These are phyloP conservation scores for Pseudoneurospora amorphoporcata DNA, from an alignment of 495 filamentous ascomycete species.

Conservation along the genomic window DNA sequence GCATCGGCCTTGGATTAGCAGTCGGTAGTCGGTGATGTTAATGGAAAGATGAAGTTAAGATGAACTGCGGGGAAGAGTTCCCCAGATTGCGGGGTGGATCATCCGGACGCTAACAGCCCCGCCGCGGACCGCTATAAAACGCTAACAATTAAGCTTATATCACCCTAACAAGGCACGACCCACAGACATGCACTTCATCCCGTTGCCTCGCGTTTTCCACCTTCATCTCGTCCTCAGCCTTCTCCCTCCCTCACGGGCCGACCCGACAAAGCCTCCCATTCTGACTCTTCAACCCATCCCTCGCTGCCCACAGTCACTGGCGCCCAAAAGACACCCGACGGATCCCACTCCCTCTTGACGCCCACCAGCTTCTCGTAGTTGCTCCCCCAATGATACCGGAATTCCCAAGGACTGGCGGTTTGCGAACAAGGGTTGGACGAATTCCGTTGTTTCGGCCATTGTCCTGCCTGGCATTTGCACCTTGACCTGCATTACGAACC, in stretches of 20 bases:
- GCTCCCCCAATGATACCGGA: constrained; percentile 16
- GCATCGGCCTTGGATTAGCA: background rate
- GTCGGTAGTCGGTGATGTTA: background rate
- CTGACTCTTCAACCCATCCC: constrained; percentile 21
- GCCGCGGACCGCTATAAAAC: background rate
- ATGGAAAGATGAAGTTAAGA: background rate
- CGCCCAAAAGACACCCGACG: constrained; percentile 43
- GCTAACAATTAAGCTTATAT: background rate
- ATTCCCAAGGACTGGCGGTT: constrained; percentile 21
- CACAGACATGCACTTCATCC: background rate
- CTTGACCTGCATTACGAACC: constrained; percentile 20
- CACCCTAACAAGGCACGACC: background rate
- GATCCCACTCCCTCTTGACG: constrained; percentile 44
- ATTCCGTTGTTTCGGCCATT: constrained; percentile 5
- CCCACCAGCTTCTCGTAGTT: constrained; percentile 39
- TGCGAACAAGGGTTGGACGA: constrained; percentile 23
- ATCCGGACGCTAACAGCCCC: background rate
- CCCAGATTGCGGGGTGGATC: background rate
- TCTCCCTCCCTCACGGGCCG: background rate
- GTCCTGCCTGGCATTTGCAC: constrained; percentile 18
- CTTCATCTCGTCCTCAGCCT: background rate
- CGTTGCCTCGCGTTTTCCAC: background rate
- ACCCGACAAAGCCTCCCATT: constrained; percentile 21
- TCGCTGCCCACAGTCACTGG: constrained; percentile 43
- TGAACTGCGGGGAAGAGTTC: background rate